Evolutionary conservation across 1,284 basidiomycete species (phyloP), one percentile per base, ranked within the genome.

Genomic region (Earliella scabrosa): DNA sequence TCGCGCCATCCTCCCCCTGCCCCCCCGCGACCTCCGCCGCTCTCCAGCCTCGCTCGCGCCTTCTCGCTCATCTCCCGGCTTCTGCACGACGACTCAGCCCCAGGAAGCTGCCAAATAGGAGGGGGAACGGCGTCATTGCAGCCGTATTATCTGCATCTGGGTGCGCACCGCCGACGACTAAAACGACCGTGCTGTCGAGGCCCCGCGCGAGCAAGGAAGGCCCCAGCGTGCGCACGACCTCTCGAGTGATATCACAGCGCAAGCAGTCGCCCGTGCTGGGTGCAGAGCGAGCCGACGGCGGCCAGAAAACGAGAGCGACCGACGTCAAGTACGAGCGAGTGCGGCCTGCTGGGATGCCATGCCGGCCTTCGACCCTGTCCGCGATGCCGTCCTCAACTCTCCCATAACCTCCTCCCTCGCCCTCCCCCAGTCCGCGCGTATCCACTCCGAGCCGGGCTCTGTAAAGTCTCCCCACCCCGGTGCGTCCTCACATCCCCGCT

Each of bases 341-440:
- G 40, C 35, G 46, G 46, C 27, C 31, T 45, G 52, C 52, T 54
- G 52, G 56, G 23, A 56, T 54, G 54, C 64, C 62, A 88, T 90
- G 88, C 87, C 88, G 67, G 85, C 85, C 58, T 92, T 90, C 78
- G 89, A 92, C 80, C 90, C 90, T 68, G 89, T 91, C 58, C 82
- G 88, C 69, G 88, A 91, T 80, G 88, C 88, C 60, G 87, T 88
- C 67, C 80, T 86, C 65, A 88, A 88, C 73, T 88, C 87, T 35
- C 83, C 83, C 18, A 64, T 78, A 60, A 68, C 69, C 23, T 69
- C 64, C 47, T 64, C 68, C 18, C 68, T 64, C 39, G 59, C 68
- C 32, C 69, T 74, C 41, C 68, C 71, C 38, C 53, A 61, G 46
- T 46, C 55, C 47, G 58, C 58, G 39, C 58, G 62, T 41, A 67